Conservation (phyloP, 768 basidiomycete genomes). For the Termitomyces sp. region DNA sequence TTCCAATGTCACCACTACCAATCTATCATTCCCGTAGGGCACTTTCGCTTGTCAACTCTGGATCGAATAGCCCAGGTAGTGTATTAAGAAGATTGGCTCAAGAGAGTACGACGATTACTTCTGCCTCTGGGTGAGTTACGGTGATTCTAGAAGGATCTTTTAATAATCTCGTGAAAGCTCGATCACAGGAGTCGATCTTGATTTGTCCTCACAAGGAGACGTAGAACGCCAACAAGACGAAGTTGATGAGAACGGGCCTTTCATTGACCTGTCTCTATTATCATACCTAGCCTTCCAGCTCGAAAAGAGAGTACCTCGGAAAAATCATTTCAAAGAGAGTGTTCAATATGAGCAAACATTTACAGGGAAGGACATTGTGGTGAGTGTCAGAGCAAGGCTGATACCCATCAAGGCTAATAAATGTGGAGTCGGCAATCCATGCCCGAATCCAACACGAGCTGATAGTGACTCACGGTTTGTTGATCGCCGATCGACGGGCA, state of each 20-base stretch:
- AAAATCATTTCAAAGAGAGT: conserved; percentile 85
- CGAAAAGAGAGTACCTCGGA: conserved; percentile 82
- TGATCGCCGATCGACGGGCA: conserved; percentile 71
- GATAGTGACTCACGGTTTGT: conserved; percentile 63
- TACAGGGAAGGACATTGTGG: conserved; percentile 92
- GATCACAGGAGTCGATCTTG: background rate
- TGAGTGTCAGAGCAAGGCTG: conserved; percentile 34
- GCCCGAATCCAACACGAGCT: conserved; percentile 81
- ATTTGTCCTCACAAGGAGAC: background rate
- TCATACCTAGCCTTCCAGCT: conserved; percentile 86
- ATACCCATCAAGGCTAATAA: background rate
- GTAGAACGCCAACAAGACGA: background rate
- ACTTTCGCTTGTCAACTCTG: background rate
- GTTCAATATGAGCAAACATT: conserved; percentile 90
- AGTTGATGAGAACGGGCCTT: background rate
- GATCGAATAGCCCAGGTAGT: background rate
- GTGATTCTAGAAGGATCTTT: background rate
- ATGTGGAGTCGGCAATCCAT: conserved; percentile 76
- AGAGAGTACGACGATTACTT: background rate
- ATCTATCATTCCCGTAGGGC: background rate
- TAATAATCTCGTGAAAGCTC: background rate
- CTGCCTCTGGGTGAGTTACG: background rate
- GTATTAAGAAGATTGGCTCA: background rate
- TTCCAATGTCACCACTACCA: background rate
- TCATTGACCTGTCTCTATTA: conserved; percentile 62